These are phyloP conservation scores for Starmerella vitae DNA, from an alignment of 805 yeast species.

Conservation along the genomic window DNA sequence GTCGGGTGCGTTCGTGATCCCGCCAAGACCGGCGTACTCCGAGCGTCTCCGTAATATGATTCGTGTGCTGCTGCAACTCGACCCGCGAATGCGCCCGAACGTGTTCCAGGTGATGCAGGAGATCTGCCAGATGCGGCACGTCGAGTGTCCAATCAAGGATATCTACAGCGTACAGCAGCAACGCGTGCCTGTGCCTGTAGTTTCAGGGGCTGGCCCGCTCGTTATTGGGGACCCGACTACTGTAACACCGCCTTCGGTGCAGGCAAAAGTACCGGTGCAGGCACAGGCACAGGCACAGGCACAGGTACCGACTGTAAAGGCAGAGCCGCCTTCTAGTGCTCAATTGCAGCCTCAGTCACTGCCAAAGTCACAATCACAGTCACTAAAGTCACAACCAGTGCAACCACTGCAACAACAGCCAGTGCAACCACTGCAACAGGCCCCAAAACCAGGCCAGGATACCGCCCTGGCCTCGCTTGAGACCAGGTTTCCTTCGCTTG, in stretches of 20 bases:
- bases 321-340: too few relatives aligned
- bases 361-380: too few relatives aligned
- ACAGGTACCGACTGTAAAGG: too few relatives aligned
- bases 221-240: too few relatives aligned
- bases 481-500: constrained; percentile 26
- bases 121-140: constrained; percentile 46
- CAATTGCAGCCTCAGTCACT: too few relatives aligned
- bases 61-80: constrained; percentile 66
- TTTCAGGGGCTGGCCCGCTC: too few relatives aligned
- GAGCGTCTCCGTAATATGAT: constrained; percentile 62
- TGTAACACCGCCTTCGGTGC: too few relatives aligned
- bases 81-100: constrained; percentile 73
- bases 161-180: too few relatives aligned
- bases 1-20: constrained; percentile 71
- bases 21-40: constrained; percentile 52
- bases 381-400: neutral
- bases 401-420: neutral
- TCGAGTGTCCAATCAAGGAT: constrained; percentile 36
- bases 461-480: constrained; percentile 16
- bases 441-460: neutral
- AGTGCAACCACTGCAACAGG: neutral
- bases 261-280: too few relatives aligned
- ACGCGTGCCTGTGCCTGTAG: too few relatives aligned
- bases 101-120: constrained; percentile 63
- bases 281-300: too few relatives aligned